Conservation (phyloP, 805 yeast genomes). For the Blastobotrys muscicola region DNA sequence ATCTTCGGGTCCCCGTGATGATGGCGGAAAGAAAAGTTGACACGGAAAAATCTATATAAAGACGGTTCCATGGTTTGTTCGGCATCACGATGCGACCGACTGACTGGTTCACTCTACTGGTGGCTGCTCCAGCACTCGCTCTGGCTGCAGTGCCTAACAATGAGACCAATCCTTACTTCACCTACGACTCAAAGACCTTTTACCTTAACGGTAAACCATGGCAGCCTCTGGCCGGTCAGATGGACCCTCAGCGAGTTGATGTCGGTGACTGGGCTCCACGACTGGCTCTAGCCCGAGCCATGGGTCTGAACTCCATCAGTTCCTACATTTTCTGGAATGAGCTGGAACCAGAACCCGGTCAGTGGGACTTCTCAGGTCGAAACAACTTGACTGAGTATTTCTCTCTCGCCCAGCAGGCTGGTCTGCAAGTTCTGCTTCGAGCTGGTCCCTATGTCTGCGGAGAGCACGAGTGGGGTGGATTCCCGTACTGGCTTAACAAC, state of each 20-base stretch:
- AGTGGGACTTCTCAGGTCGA: neutral
- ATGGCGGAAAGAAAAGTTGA: too few species aligned
- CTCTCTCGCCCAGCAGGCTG: constrained; percentile 4
- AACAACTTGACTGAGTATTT: constrained; percentile 1
- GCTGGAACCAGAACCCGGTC: neutral
- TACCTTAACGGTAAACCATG: constrained; percentile 1
- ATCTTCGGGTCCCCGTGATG: too few species aligned
- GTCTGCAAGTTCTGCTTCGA: constrained; percentile 2
- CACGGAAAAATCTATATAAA: too few species aligned
- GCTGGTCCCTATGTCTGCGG: constrained; percentile 4
- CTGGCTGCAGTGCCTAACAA: too few species aligned
- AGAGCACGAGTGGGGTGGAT: constrained; percentile 7
- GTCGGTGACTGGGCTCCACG: neutral
- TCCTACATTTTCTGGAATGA: constrained; percentile 3
- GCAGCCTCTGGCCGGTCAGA: constrained; percentile 5
- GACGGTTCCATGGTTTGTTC: too few species aligned
- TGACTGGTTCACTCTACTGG: too few species aligned
- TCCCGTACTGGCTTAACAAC: constrained; percentile 3
- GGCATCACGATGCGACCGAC: too few species aligned
- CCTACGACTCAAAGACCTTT: constrained; percentile 2
- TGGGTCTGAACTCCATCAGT: constrained; percentile 4
- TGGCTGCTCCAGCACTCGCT: too few species aligned
- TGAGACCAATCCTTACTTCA: neutral
- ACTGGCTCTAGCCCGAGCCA: constrained; percentile 1
- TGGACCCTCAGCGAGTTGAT: constrained; percentile 2